phyloP scores from a whole-genome alignment of 768 basidiomycete genomes.

The Gloeostereum incarnatum region DNA sequence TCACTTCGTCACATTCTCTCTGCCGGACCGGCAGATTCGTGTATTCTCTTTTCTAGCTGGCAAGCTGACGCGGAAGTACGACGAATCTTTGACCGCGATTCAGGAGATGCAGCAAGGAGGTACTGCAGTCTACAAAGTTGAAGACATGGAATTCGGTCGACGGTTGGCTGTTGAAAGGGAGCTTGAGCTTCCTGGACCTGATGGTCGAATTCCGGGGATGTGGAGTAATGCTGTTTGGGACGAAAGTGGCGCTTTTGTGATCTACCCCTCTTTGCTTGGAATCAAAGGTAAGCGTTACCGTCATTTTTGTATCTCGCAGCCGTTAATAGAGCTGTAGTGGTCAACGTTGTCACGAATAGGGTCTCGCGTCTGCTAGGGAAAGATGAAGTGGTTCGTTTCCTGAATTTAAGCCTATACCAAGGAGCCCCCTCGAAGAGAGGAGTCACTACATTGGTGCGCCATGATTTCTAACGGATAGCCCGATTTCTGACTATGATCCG shows the following conservation, averaged over 20 bases:
- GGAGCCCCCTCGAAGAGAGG: conserved; percentile 85
- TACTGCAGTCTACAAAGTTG: conserved; percentile 83
- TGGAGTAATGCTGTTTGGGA: conserved; percentile 96
- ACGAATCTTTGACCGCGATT: conserved; percentile 86
- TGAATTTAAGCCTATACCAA: conserved; percentile 87
- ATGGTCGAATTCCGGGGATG: conserved; percentile 61
- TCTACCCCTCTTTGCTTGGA: conserved; percentile 90
- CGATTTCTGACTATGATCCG: no score
- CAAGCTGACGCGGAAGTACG: conserved; percentile 87
- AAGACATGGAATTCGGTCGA: conserved; percentile 99
- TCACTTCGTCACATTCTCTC: conserved; percentile 88
- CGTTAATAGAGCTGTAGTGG: conserved; percentile 41
- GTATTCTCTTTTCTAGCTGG: conserved; percentile 88
- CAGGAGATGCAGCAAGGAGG: conserved; percentile 99
- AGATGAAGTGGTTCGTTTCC: conserved; percentile 86
- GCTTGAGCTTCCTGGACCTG: conserved; percentile 73
- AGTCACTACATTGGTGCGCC: conserved; percentile 67
- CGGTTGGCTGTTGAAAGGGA: conserved; percentile 90
- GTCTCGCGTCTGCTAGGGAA: conserved; percentile 85
- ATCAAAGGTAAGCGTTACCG: conserved; percentile 65
- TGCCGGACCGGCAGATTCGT: conserved; percentile 90
- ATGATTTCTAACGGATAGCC: neutral
- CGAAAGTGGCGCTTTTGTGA: conserved; percentile 88
- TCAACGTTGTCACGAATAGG: conserved; percentile 91
- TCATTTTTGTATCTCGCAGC: neutral